Conservation (phyloP, 2,329 filamentous ascomycete species). For the Penicillium janthinellum region DNA sequence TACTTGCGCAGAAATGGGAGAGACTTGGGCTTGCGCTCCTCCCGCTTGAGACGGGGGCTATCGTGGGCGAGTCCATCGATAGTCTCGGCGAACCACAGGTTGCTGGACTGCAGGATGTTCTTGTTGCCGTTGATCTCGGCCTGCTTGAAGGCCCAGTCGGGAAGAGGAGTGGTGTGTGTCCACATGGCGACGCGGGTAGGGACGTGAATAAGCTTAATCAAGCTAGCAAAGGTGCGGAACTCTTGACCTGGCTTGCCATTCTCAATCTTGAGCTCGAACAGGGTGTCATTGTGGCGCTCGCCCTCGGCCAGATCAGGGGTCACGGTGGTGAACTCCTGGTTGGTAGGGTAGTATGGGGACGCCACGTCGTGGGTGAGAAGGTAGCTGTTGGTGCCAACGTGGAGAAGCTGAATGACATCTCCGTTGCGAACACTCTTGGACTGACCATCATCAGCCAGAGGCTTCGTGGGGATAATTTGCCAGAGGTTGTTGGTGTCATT, state of each 20-base stretch:
- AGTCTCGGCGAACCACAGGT: constrained; percentile 92
- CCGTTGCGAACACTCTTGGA: constrained; percentile 75
- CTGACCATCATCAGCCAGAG: constrained; percentile 54
- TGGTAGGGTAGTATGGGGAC: constrained; percentile 93
- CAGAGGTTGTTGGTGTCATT: constrained; percentile 99
- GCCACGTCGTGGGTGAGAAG: constrained; percentile 95
- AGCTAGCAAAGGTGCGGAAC: constrained; percentile 85
- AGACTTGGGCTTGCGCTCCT: constrained; percentile 75
- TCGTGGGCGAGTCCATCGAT: constrained; percentile 76
- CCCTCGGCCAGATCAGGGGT: constrained; percentile 70
- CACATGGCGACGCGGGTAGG: constrained; percentile 98
- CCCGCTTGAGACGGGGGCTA: constrained; percentile 72
- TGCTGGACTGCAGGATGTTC: constrained; percentile 84
- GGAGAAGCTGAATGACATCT: constrained; percentile 82
- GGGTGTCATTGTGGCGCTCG: constrained; percentile 78
- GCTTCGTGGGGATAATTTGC: constrained; percentile 76
- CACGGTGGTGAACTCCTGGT: constrained; percentile 96
- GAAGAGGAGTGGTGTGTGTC: constrained; percentile 93
- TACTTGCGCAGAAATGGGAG: constrained; percentile 92
- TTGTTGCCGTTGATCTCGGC: constrained; percentile 99
- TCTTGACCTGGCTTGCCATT: constrained; percentile 77
- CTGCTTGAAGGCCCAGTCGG: constrained; percentile 95
- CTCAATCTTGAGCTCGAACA: constrained; percentile 92
- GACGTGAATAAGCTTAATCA: constrained; percentile 94
- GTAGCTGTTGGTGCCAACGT: constrained; percentile 80